Evolutionary conservation across 2,329 filamentous ascomycete species (phyloP).

Genomic region (Kalmusia sp.): DNA sequence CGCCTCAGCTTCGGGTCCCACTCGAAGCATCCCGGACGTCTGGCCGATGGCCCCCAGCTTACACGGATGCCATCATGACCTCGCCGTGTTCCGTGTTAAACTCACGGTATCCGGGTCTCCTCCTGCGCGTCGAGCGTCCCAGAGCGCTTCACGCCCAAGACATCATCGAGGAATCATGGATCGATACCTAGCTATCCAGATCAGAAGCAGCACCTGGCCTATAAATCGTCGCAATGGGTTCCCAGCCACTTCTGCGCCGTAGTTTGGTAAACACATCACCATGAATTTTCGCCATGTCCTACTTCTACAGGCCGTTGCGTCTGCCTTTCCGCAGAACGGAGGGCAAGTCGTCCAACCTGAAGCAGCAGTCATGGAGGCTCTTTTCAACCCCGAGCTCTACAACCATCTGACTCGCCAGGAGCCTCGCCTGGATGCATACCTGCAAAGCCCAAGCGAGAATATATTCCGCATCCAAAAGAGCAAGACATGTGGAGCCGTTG

Average conservation of each 20-base stretch:
- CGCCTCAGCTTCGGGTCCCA: constrained; percentile 3
- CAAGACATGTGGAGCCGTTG: constrained; percentile 10
- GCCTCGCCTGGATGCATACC: not conserved
- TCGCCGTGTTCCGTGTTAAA: not conserved
- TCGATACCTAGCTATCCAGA: not conserved
- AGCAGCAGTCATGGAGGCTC: not conserved
- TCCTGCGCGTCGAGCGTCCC: not conserved
- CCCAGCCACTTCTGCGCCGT: no score
- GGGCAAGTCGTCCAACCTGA: not conserved
- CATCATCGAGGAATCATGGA: constrained; percentile 1
- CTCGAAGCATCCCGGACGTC: not conserved
- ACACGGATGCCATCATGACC: not conserved
- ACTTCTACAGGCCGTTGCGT: not conserved
- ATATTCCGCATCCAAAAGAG: not conserved
- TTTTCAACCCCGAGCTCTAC: constrained; percentile 3
- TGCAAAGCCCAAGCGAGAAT: constrained; percentile 3
- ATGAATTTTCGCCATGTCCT: not conserved
- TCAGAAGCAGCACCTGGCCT: not conserved
- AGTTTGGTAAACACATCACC: not conserved
- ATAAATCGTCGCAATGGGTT: no score
- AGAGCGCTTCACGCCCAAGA: not conserved
- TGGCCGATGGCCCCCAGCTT: not conserved
- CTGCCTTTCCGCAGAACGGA: not conserved
- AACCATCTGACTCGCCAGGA: constrained; percentile 9
- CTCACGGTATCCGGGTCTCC: not conserved